Base-by-base conservation (phyloP, 176 grass and related monocot genomes). In the Oryza brachyantha region DNA sequence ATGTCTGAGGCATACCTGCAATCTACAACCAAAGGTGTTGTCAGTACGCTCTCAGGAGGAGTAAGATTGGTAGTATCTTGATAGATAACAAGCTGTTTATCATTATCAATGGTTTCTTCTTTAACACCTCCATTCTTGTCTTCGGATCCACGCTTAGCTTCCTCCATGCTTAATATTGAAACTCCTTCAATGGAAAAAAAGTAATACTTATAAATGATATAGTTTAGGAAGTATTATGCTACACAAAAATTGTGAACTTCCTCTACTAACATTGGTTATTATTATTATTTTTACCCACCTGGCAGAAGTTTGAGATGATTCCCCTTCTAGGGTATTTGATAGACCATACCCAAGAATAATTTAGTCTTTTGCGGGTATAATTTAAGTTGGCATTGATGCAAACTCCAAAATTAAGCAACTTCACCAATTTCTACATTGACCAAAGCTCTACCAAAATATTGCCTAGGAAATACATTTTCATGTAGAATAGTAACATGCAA, bases 1-100 rank as follows among this genome's bases (percentile, higher is more conserved):
- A 76, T 29, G 58, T 70, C 36, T 35, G 52, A 57, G 52, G 78
- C 93, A 63, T 66, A 99, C 96, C 96, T 94, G 89, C 57, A 72
- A 63, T 80, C 80, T 48, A 69, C 73, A 14, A 83, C 60, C 3
- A 81, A 78, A 43, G 92, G 92, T 76, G 96, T 91, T 64, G 87
- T 75, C 27, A 89, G 77, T 61, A 89, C 65, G 70, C 86, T 81
- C 61, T 85, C 87, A 73, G 68, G 68, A 73, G 73, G 84, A 84
- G 62, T 77, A 64, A 43, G 54, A 13, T 85, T 81, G 22, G 83
- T 43, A 84, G 43, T 52, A n/a, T 52, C 81, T 76, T 87, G 85
- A 60, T 40, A 70, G 19, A 65, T 82, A 45, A 85, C 72, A 13
- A 81, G 78, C 29, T 91, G 86, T 78, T 85, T 86, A 36, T 79